phyloP scores from a whole-genome alignment of 2,329 filamentous ascomycete genomes.

The Xenosphaeropsis pyriputrescens region DNA sequence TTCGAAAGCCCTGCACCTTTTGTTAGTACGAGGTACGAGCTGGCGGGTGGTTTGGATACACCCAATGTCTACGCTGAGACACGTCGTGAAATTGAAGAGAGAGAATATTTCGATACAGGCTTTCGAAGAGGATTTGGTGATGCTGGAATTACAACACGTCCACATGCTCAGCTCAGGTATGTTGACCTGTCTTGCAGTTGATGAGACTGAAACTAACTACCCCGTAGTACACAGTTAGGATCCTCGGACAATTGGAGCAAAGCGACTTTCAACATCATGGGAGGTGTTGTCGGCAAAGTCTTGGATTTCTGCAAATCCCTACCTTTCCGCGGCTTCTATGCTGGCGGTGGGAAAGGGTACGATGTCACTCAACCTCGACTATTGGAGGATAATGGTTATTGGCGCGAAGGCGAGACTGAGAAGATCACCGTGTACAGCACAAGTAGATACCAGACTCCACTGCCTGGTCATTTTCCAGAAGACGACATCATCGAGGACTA shows the following conservation, averaged over 20 bases:
- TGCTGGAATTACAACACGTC: too few relatives aligned
- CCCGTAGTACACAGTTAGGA: too few relatives aligned
- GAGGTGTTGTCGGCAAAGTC: constrained; percentile 59
- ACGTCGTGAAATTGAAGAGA: constrained; percentile 18
- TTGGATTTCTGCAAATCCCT: constrained; percentile 69
- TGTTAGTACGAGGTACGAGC: constrained; percentile 33
- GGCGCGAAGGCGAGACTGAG: constrained; percentile 5
- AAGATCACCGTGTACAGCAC: constrained; percentile 14
- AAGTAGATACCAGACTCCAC: constrained; percentile 21
- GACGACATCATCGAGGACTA: constrained; percentile 29
- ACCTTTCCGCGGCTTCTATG: constrained; percentile 73
- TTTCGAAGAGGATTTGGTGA: too few relatives aligned
- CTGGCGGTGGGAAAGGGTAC: constrained; percentile 67
- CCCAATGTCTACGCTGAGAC: constrained; percentile 18
- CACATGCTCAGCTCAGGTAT: too few relatives aligned
- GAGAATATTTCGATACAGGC: constrained; percentile 21
- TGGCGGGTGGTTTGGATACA: constrained; percentile 33
- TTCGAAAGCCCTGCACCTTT: constrained; percentile 23
- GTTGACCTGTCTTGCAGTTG: too few relatives aligned
- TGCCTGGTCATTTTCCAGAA: constrained; percentile 38
- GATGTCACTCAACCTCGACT: constrained; percentile 12
- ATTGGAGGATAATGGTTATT: background rate
- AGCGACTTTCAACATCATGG: constrained; percentile 45
- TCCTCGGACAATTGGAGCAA: constrained; percentile 30
- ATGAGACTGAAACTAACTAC: too few relatives aligned